Evolutionary conservation across 768 basidiomycete species (phyloP), one percentile per base, ranked within the genome.

Genomic region (Pulveroboletus frians): DNA sequence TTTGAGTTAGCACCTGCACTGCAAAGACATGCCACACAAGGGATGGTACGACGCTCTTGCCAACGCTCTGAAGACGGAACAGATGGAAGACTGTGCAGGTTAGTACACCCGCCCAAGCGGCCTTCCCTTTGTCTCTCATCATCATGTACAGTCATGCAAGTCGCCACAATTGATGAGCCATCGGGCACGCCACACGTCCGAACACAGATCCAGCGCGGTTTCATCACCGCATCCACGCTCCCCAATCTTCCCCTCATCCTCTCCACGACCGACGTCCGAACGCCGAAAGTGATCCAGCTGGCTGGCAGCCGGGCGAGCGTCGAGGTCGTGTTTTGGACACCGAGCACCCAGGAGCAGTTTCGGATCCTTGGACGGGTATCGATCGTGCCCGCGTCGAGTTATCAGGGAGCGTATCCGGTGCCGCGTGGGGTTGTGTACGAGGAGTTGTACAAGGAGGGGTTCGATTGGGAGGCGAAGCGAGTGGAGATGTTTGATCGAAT

Each of bases 241-340:
- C 76, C 79, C 1, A 55, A 70, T 23, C 70, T 79, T 4, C 84
- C 87, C 0, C 70, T 92, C 5, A 63, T 92, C 53, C 57, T 90
- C 38, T 71, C 76, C 41, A 79, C 83, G 11, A 88, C 88, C 40
- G 89, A 91, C 68, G 63, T 83, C 39, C 84, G 90, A 21, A 75
- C 81, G 2, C 80, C 81, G 18, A 92, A 92, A 58, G 74, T 79
- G 30, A 40, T 65, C 1, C 83, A 90, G 55, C 68, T 90, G 40
- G 72, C 72, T 48, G 60, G 74, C 9, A 63, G 71, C 37, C 29
- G 6, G 4, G 4, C 2, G n/a, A 7, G 39, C 14, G 76, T 83
- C 52, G 84, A 92, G 62, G 55, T 84, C 37, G 78, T 74, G 10
- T 92, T 85, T 83, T 93, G 88, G 87, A 76, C 83, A 45, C 73